phyloP scores from a whole-genome alignment of 805 yeast genomes.

The Candida xyloterini region DNA sequence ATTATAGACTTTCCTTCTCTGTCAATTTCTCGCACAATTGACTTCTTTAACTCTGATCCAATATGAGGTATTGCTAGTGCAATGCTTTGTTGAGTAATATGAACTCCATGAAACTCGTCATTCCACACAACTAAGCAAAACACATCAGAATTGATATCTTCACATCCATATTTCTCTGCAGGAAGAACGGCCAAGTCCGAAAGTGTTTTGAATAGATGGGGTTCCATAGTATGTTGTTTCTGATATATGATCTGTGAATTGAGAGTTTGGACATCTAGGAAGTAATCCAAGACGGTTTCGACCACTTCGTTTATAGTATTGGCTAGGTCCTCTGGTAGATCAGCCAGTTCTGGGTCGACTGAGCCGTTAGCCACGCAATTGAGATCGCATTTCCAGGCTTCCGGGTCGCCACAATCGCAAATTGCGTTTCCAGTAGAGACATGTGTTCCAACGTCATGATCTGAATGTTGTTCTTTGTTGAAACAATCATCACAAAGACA shows the following conservation, averaged over 20 bases:
- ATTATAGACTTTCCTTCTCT: slow-evolving; percentile 48
- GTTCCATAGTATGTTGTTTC: slow-evolving; percentile 8
- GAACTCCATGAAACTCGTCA: slow-evolving; percentile 67
- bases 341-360: slow-evolving; percentile 11
- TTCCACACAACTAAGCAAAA: slow-evolving; percentile 68
- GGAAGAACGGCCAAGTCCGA: slow-evolving; percentile 37
- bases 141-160: slow-evolving; percentile 34
- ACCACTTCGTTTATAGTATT: slow-evolving; percentile 28
- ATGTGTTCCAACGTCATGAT: slow-evolving; percentile 59
- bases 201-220: slow-evolving; percentile 5
- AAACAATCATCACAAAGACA: slow-evolving; percentile 74
- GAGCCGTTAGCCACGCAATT: slow-evolving; percentile 41
- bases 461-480: slow-evolving; percentile 62
- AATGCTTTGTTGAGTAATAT: slow-evolving; percentile 25
- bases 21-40: slow-evolving; percentile 44
- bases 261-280: slow-evolving; percentile 38
- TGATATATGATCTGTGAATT: slow-evolving; percentile 29
- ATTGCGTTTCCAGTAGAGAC: slow-evolving; percentile 53
- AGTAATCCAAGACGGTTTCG: slow-evolving; percentile 36
- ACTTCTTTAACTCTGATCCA: slow-evolving; percentile 4
- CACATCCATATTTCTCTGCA: slow-evolving; percentile 29
- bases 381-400: slow-evolving; percentile 55
- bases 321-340: slow-evolving; percentile 22
- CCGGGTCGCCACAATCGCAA: slow-evolving; percentile 72
- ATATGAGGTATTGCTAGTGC: slow-evolving; percentile 14